Base-by-base conservation (phyloP, 495 filamentous ascomycete genomes). In the Pyronema domesticum region DNA sequence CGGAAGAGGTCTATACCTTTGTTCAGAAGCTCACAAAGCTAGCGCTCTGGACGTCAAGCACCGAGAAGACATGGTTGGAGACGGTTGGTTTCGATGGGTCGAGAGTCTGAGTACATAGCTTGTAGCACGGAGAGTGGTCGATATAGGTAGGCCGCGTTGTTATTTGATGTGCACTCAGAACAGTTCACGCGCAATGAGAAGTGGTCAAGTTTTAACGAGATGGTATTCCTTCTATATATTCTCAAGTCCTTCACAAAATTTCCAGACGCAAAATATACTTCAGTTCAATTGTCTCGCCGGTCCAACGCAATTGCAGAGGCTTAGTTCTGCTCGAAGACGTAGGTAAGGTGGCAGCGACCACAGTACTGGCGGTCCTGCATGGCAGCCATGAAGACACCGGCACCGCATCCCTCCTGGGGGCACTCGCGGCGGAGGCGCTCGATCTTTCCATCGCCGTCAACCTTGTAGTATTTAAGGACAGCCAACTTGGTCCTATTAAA, bases 391-490 rank as follows among this genome's bases (percentile, higher is more conserved):
- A 99, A 99, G 77, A 95, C 79, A 84, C 91, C 91, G 65, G 91
- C 91, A 78, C 91, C 91, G 70, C 91, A 98, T 89, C 85, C 85
- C 63, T 89, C 78, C 59, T 80, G 77, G 55, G 93, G 91, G 76
- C 91, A 98, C 79, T 98, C 91, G 72, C 91, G 79, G 68, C 91
- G 80, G 51, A 98, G 83, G 73, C 93, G 93, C 85, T 98, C 91
- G 66, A 98, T 96, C 84, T 96, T 98, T 72, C 91, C 91, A 71
- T 98, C 91, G 66, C 82, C 83, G 70, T 96, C 93, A 63, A 98
- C 91, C 81, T 98, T 98, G 85, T 96, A 98, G 86, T 95, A 98
- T 82, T 98, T 98, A 68, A 98, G 88, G 65, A 98, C 87, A 62
- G 91, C 93, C 67, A 98, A 79, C 82, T 98, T 98, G 78, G 84